Base-by-base conservation (phyloP, 1,284 basidiomycete genomes). In the Ganoderma lucidum region DNA sequence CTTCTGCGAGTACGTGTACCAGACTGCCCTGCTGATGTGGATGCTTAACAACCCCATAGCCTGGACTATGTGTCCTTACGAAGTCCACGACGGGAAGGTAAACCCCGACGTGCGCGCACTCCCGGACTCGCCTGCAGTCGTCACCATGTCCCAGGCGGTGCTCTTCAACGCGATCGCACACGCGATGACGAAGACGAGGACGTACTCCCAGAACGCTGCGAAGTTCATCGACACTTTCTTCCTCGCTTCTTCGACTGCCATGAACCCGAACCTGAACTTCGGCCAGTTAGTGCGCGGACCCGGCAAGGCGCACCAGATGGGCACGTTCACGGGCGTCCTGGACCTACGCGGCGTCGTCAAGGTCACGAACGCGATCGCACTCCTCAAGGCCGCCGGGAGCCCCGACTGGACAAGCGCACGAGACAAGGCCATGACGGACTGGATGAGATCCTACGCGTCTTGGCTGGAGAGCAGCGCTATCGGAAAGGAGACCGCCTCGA, bases 231-330 rank as follows among this genome's bases (percentile, higher is more conserved):
- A 86, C 51, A 80, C 83, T 0, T 91, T 88, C 83, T 93, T 93
- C 82, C 79, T 92, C 17, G 82, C 90, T 70, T 68, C 81, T 0
- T 80, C 78, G 6, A 91, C 89, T 0, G 81, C 77, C 30, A 91
- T 93, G 88, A 89, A 90, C 72, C 91, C 92, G 2, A 89, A 91
- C 76, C 80, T 93, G 68, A 84, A 89, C 73, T 93, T 86, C 74
- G 89, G 85, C 0, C 91, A 93, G 75, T 83, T 90, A 77, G 77
- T 87, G 39, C 85, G 92, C 5, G 92, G 92, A 0, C 90, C 90
- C 12, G 85, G 83, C 0, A 75, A 79, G 3, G 79, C 77, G 23
- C 84, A 84, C 19, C 84, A 86, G 70, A 72, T 76, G 0, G 90
- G 90, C 37, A 83, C 83, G 35, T 86, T 86, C 76, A 90, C 88